Percentiles rank a stretch among this genome's conserved stretches.
Evolutionary conservation across 129 eudicot species (phyloP).

Genomic region (Scalesia atractyloides): DNA sequence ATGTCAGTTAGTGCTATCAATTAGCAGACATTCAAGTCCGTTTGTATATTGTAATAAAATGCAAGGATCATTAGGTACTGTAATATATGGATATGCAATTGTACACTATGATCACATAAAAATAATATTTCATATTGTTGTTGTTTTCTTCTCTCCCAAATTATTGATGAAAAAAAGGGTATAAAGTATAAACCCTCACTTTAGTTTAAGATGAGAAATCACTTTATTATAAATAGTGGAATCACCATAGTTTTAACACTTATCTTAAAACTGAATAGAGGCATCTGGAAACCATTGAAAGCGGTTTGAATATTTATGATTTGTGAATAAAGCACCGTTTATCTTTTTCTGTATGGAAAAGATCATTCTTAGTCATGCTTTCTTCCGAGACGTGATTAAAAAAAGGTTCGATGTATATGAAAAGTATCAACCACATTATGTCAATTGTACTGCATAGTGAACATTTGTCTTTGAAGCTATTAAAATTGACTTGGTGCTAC

Average conservation of each 20-base stretch:
- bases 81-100: neutral
- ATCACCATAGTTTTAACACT: neutral
- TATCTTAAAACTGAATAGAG: neutral
- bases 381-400: no score
- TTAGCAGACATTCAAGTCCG: neutral
- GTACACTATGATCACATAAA: neutral
- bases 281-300: neutral
- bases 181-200: neutral
- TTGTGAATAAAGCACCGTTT: no score
- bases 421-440: no score
- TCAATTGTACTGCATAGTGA: no score
- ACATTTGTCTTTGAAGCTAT: no score
- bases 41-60: neutral
- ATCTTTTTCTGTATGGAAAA: no score
- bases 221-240: constrained; percentile 13
- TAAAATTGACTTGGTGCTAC: no score
- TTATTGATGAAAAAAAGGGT: neutral
- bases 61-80: no score
- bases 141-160: neutral
- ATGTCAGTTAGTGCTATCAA: no score
- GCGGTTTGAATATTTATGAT: neutral
- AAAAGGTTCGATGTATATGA: no score
- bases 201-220: neutral
- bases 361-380: no score
- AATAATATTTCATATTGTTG: neutral